phyloP scores from a whole-genome alignment of 2,329 filamentous ascomycete genomes.

The Epichloe elymi region DNA sequence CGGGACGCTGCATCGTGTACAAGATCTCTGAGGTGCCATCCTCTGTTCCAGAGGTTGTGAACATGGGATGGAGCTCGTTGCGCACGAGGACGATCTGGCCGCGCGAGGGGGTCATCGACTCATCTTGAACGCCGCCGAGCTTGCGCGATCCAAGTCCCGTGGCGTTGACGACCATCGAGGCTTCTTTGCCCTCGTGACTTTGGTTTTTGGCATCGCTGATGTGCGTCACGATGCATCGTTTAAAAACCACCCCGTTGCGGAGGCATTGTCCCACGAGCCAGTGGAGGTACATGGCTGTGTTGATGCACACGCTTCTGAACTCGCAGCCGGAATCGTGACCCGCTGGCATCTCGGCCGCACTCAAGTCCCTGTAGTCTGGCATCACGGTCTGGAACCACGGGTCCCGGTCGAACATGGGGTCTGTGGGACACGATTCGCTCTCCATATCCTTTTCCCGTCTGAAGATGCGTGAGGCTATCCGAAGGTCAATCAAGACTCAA shows the following conservation, averaged over 20 bases:
- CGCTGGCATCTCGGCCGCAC: constrained; percentile 41
- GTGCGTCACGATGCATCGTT: constrained; percentile 52
- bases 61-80: constrained; percentile 63
- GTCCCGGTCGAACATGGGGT: constrained; percentile 49
- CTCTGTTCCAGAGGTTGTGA: constrained; percentile 56
- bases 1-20: constrained; percentile 75
- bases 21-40: constrained; percentile 58
- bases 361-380: constrained; percentile 54
- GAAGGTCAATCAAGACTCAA: background rate
- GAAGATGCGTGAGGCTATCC: constrained; percentile 33
- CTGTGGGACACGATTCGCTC: constrained; percentile 29
- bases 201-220: constrained; percentile 50
- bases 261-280: constrained; percentile 75
- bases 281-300: constrained; percentile 74
- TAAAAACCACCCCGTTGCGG: constrained; percentile 55
- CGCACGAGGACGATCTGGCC: constrained; percentile 77
- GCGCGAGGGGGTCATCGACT: constrained; percentile 57
- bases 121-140: constrained; percentile 72
- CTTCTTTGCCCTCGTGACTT: constrained; percentile 39
- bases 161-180: constrained; percentile 69
- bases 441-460: constrained; percentile 49
- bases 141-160: constrained; percentile 64
- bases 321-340: constrained; percentile 59
- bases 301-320: constrained; percentile 84
- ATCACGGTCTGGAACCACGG: constrained; percentile 65